These are phyloP conservation scores for Spergularia marina DNA, from an alignment of 148 eudicot genomes.

Conservation along the genomic window DNA sequence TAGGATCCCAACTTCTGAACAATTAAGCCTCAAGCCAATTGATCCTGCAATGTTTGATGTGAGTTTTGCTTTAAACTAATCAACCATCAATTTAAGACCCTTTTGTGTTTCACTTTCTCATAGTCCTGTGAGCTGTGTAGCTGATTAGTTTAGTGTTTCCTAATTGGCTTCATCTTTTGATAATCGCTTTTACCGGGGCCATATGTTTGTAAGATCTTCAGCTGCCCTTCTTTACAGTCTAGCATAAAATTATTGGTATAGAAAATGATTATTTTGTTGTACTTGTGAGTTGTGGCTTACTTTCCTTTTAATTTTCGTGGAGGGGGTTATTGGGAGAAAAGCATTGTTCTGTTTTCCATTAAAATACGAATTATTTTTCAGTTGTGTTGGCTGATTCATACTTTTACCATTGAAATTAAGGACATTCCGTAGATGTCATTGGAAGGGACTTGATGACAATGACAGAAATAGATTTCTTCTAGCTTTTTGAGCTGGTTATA, in stretches of 20 bases:
- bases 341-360: too few relatives aligned
- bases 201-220: neutral
- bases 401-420: too few relatives aligned
- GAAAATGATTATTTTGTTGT: too few relatives aligned
- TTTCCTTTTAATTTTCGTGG: too few relatives aligned
- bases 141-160: neutral
- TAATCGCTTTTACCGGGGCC: neutral
- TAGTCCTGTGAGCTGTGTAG: neutral
- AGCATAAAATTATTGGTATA: neutral
- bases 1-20: constrained; percentile 68
- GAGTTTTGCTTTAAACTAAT: constrained; percentile 27
- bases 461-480: too few relatives aligned
- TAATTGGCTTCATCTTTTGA: neutral
- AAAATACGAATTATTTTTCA: too few relatives aligned
- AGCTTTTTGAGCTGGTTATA: too few relatives aligned
- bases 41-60: constrained; percentile 85
- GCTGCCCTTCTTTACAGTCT: neutral
- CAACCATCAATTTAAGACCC: neutral
- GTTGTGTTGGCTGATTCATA: too few relatives aligned
- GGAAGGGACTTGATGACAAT: too few relatives aligned
- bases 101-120: neutral
- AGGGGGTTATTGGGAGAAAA: too few relatives aligned
- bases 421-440: too few relatives aligned
- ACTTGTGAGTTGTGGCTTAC: too few relatives aligned
- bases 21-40: constrained; percentile 67